Base-by-base conservation (phyloP, 768 basidiomycete species). In the Suillus subalutaceus region DNA sequence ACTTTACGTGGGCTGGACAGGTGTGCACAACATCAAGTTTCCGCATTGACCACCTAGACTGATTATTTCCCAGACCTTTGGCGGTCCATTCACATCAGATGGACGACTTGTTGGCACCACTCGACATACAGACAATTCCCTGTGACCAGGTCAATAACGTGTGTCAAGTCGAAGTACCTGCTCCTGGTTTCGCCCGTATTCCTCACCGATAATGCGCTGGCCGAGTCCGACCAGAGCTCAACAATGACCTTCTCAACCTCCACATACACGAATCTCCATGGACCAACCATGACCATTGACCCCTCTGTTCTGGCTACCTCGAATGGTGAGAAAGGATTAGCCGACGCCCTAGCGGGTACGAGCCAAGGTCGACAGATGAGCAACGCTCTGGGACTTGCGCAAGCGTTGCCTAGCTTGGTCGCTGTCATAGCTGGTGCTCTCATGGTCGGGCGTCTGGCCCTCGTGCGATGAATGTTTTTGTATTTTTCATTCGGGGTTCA, bases 1-100 rank as follows among this genome's bases (percentile, higher is more conserved):
- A 91, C 71, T 86, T 93, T 65, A 89, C 86, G 0, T 94, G 92
- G 91, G 92, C 90, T 4, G 87, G 87, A 6, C 93, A 91, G 79
- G 89, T 89, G 56, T 43, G 81, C 68, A 10, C 13, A 61, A 13
- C 43, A 4, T n/a, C 3, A 15, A 41, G 4, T 50, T 9, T 26
- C 13, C 38, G 43, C 32, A n/a, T 56, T 1, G 16, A n/a, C 38
- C 46, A 20, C 40, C 20, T 57, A 20, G 64, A 53, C 62, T 67
- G 62, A 43, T 26, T 37, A 35, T 43, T 43, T 18, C 60, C 0
- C 69, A 90, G 85, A 91, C 89, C 0, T 85, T 88, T 55, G 89
- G 89, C 8, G 82, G 81, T 50, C 79, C 80, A 30, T 89, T 89
- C 69, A 78, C 84, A 64, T 87, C 86, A 1, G 91, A 94, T 70